Evolutionary conservation across 225 moss, liverwort and hornwort species (phyloP).

Genomic region (Ulota crispa): DNA sequence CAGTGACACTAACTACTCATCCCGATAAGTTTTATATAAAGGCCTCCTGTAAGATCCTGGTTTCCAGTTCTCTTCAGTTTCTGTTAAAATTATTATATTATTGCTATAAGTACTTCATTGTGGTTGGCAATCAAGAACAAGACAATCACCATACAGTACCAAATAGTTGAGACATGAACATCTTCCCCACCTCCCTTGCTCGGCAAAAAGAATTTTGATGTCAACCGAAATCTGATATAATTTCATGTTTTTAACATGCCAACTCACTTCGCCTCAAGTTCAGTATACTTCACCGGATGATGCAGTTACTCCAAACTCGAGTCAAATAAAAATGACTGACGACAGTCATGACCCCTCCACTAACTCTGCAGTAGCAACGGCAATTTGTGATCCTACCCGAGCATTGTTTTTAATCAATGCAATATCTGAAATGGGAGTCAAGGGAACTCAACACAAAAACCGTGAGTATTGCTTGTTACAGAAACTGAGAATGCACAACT

Average conservation of each 20-base stretch:
- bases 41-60: background rate
- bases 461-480: background rate
- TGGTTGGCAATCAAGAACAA: too few relatives aligned
- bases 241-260: too few relatives aligned
- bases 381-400: constrained; percentile 65
- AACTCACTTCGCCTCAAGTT: background rate
- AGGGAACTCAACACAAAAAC: constrained; percentile 26
- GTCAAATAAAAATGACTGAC: background rate
- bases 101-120: background rate
- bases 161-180: too few relatives aligned
- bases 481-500: background rate
- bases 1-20: background rate
- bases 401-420: constrained; percentile 87
- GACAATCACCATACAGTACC: too few relatives aligned
- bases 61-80: background rate
- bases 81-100: too few relatives aligned
- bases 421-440: constrained; percentile 59
- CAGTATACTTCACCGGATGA: background rate
- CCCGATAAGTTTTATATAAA: background rate
- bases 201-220: too few relatives aligned
- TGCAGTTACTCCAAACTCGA: background rate
- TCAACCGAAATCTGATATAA: too few relatives aligned
- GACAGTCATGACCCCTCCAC: constrained; percentile 25
- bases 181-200: too few relatives aligned
- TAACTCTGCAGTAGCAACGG: constrained; percentile 40